Evolutionary conservation across 805 yeast genomes (phyloP).

Genomic region (Teunomyces funiuensis): DNA sequence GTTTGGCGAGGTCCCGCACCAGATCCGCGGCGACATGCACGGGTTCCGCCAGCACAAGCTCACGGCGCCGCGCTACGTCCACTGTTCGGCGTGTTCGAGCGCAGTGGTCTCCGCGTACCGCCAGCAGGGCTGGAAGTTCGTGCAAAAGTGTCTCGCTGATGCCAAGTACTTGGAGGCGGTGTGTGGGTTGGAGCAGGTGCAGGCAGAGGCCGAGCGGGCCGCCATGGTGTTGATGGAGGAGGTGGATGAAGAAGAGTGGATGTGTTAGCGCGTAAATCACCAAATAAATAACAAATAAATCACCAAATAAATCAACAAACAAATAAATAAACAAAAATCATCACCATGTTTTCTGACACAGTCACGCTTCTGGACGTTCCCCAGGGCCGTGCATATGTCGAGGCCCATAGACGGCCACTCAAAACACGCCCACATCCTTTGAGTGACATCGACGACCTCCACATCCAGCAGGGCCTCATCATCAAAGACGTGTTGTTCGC

Average conservation of each 20-base stretch:
- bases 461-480: slow-evolving; percentile 71
- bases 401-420: slow-evolving; percentile 9
- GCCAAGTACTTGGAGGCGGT: slow-evolving; percentile 67
- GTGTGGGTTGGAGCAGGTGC: slow-evolving; percentile 77
- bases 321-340: not conserved
- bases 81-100: slow-evolving; percentile 86
- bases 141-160: slow-evolving; percentile 65
- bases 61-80: slow-evolving; percentile 66
- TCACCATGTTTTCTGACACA: slow-evolving; percentile 10
- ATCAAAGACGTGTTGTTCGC: slow-evolving; percentile 69
- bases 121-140: slow-evolving; percentile 76
- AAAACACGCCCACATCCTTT: slow-evolving; percentile 45
- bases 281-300: not conserved
- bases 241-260: slow-evolving; percentile 36
- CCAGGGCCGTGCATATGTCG: slow-evolving; percentile 1
- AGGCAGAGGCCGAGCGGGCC: slow-evolving; percentile 63
- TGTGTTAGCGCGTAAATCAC: slow-evolving; percentile 7
- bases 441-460: slow-evolving; percentile 44
- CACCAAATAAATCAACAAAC: not conserved
- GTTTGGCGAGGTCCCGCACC: slow-evolving; percentile 83
- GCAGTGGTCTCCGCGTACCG: slow-evolving; percentile 53
- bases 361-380: slow-evolving; percentile 13
- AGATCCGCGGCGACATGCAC: slow-evolving; percentile 81
- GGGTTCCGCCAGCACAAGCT: slow-evolving; percentile 63
- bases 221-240: slow-evolving; percentile 28